Conservation (phyloP, 371 early-diverging fungal species). For the Synchytrium microbalum region DNA sequence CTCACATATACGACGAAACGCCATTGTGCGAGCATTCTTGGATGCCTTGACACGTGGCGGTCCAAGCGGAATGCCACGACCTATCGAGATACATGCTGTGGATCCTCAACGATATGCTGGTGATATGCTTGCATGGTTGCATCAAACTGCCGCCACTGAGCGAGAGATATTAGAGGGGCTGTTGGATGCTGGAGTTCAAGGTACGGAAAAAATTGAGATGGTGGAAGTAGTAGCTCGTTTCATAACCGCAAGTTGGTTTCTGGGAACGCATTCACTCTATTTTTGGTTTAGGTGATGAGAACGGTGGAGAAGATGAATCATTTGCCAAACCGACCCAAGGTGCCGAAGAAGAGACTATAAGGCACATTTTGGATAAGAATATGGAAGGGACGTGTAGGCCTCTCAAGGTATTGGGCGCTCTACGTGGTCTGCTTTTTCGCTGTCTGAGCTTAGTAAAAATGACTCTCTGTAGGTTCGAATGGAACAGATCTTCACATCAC, state of each 20-base stretch:
- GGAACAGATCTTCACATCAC: constrained; percentile 66
- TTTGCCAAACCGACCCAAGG: neutral
- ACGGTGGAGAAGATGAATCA: neutral
- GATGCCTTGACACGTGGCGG: constrained; percentile 81
- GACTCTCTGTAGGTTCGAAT: constrained; percentile 48
- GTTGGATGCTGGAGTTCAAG: constrained; percentile 16
- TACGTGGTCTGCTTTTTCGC: neutral
- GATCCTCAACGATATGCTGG: constrained; percentile 86
- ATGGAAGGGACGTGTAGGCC: constrained; percentile 70
- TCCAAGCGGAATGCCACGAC: constrained; percentile 72
- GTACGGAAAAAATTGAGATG: neutral
- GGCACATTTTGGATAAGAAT: constrained; percentile 51
- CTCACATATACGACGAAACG: constrained; percentile 58
- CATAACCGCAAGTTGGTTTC: no score
- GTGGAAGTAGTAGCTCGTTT: no score
- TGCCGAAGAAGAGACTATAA: constrained; percentile 15
- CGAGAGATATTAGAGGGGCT: constrained; percentile 77
- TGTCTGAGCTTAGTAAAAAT: neutral
- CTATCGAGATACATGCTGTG: constrained; percentile 86
- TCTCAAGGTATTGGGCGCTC: constrained; percentile 44
- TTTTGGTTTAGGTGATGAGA: neutral
- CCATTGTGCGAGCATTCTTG: constrained; percentile 64
- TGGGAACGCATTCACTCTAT: no score
- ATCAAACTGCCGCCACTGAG: constrained; percentile 83
- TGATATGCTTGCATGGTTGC: constrained; percentile 93